Evolutionary conservation across 2,329 filamentous ascomycete species (phyloP), one percentile per base, ranked within the genome.

Genomic region (Torrubiellomyces zombiae): DNA sequence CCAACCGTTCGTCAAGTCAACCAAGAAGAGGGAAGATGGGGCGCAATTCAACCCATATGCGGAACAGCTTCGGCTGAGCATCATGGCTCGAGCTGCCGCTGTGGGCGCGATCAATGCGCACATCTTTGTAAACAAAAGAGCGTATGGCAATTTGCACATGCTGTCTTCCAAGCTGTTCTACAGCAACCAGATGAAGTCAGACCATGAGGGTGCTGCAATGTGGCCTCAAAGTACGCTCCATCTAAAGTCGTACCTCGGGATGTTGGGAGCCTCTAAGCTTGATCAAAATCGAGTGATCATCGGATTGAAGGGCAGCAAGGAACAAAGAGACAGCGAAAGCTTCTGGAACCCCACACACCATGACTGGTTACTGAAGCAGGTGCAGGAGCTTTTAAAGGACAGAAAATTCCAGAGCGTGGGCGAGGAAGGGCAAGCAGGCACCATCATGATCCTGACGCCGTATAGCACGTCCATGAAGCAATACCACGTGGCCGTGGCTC

Each of bases 91-190:
- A n/a, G 48, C 51, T 1, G 47, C 41, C 4, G 29, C 33, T 7
- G 38, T 42, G 0, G 41, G 40, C 3, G 50, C 49, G 1, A 30
- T 51, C 3, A 42, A 45, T 9, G 44, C 39, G 26, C 40, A 38
- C 21, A 29, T 56, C 2, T 30, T 51, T 0, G 43, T 54, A 2
- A 56, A 53, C 15, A 52, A 54, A 20, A 39, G 52, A 7, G 45
- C 50, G 3, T 41, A 40, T 18, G 51, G 45, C 0, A 48, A 51
- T 20, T 38, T 60, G 0, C 47, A 60, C n/a, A 36, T 40, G 1
- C 39, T 60, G 1, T 44, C 56, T 0, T 60, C 56, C 0, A 36
- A 39, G 4, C 32, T 60, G 16, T 59, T 60, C 20, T 60, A 60
- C 18, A 34, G 40, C 0, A 40, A 38, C 2, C 34, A 43, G 20